Evolutionary conservation across 192 early-diverging fungal species (phyloP).

Genomic region (Backusella westeae): DNA sequence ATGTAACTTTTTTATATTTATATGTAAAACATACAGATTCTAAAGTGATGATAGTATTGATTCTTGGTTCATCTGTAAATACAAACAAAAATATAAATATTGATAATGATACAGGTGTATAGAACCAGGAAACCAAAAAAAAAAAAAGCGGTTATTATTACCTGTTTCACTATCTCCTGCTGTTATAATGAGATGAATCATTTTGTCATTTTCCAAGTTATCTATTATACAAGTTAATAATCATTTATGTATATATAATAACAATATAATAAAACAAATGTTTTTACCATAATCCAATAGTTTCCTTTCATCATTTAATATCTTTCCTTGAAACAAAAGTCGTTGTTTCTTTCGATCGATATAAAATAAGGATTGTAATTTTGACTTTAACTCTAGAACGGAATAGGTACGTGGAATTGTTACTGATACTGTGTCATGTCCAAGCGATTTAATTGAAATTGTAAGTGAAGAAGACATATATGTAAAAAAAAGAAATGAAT

Average conservation of each 20-base stretch:
- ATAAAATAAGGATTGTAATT: constrained; percentile 35
- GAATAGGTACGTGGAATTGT: constrained; percentile 35
- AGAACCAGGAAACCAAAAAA: background rate
- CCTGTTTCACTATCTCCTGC: background rate
- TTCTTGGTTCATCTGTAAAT: constrained; percentile 4
- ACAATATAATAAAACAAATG: background rate
- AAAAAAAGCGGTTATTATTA: background rate
- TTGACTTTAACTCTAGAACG: constrained; percentile 42
- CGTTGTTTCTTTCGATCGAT: constrained; percentile 43
- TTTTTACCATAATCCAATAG: constrained; percentile 43
- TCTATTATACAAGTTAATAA: constrained; percentile 6
- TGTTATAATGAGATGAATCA: constrained; percentile 15
- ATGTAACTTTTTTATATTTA: background rate
- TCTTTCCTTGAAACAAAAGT: constrained; percentile 47
- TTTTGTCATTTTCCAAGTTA: constrained; percentile 18
- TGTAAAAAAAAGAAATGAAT: background rate
- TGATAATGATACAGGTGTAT: background rate
- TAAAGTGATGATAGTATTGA: constrained; percentile 4
- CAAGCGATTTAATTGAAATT: constrained; percentile 22
- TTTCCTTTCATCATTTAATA: constrained; percentile 43
- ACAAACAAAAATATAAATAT: background rate
- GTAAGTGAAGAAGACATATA: background rate
- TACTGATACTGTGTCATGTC: constrained; percentile 37
- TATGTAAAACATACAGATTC: background rate
- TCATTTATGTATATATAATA: background rate